Percentiles rank a stretch among this genome's conserved stretches.
Evolutionary conservation across 176 grass and related monocot genomes (phyloP).

Genomic region (Zoysia japonica): DNA sequence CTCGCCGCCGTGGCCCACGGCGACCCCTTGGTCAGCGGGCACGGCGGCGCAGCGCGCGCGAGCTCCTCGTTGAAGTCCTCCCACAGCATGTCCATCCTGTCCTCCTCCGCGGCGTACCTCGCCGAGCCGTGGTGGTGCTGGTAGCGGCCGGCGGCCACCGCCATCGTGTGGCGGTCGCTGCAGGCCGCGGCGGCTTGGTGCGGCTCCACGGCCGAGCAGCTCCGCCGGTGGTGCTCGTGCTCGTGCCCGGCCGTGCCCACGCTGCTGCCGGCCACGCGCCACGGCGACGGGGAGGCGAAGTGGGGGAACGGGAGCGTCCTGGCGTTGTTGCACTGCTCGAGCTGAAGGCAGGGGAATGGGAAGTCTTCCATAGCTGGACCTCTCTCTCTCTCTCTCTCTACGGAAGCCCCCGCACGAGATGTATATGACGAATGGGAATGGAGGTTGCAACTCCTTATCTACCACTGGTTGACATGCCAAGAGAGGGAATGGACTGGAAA

Average conservation of each 20-base stretch:
- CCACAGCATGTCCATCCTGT: constrained; percentile 97
- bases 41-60: constrained; percentile 27
- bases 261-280: constrained; percentile 53
- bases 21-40: constrained; percentile 41
- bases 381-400: constrained; percentile 3
- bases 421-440: constrained; percentile 29
- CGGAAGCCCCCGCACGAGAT: not conserved
- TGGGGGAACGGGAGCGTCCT: constrained; percentile 55
- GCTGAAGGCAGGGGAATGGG: constrained; percentile 61
- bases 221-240: constrained; percentile 37
- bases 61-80: constrained; percentile 97
- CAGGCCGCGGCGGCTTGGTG: not conserved
- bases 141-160: not conserved
- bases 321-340: constrained; percentile 39
- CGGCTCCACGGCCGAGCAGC: constrained; percentile 38
- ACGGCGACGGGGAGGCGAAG: constrained; percentile 60
- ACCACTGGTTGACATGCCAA: constrained; percentile 35
- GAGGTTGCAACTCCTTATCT: constrained; percentile 52
- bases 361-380: constrained; percentile 71
- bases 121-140: constrained; percentile 1
- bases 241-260: constrained; percentile 3
- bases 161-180: not conserved
- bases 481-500: constrained; percentile 11
- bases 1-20: constrained; percentile 21
- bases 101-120: constrained; percentile 43